A percentile compares a stretch with the other conserved stretches of the same genome.
phyloP scores from a whole-genome alignment of 179 eudicot genomes.

The Corrigiola litoralis region DNA sequence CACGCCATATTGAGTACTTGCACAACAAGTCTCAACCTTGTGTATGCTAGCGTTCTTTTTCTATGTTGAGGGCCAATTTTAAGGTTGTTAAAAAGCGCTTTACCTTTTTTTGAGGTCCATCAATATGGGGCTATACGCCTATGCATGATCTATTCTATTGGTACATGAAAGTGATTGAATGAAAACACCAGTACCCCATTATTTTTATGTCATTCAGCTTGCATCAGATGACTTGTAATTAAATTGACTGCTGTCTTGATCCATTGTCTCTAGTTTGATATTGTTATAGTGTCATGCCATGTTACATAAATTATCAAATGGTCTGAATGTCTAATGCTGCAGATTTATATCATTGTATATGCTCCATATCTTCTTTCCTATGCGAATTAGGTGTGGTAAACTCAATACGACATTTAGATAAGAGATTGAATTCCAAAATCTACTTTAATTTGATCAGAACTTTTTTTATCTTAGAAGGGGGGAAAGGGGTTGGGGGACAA shows the following conservation, averaged over 20 bases:
- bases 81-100: slow-evolving; percentile 12
- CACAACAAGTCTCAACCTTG: background rate
- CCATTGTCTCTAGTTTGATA: background rate
- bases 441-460: too few species aligned
- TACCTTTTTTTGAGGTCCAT: slow-evolving; percentile 2
- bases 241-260: background rate
- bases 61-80: slow-evolving; percentile 2
- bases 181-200: background rate
- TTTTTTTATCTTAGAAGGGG: too few species aligned
- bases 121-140: background rate
- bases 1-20: background rate
- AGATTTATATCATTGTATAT: background rate
- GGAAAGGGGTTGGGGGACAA: too few species aligned
- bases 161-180: background rate
- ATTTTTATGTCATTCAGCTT: background rate
- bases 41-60: background rate
- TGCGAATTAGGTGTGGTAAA: too few species aligned
- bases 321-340: background rate
- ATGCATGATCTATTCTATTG: background rate
- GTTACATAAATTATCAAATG: too few species aligned
- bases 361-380: background rate
- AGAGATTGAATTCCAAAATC: too few species aligned
- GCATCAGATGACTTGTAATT: background rate
- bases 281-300: background rate
- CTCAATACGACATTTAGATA: too few species aligned